Evolutionary conservation across 441 rosid genomes (phyloP), one percentile per base, ranked within the genome.

Genomic region (Gossypium gossypioides): DNA sequence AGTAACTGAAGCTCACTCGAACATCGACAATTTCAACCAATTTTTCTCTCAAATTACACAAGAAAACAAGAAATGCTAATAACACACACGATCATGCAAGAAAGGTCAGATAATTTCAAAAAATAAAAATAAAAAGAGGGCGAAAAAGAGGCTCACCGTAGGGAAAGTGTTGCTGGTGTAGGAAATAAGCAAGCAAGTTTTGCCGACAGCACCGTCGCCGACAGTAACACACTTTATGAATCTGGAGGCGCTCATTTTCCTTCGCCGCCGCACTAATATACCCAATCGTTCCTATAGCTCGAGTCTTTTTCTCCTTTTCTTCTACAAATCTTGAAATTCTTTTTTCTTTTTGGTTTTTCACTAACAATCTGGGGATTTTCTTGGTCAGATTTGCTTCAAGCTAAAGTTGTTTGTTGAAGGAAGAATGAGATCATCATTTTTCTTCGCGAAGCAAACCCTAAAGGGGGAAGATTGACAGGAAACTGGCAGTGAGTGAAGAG

Each of bases 111-210:
- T 59, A 59, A 51, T 13, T 46, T 13, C 13, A n/a, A 21, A 69
- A 32, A 18, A 4, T 44, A 37, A 12, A 15, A 25, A 52, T 16
- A 9, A 56, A 42, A 48, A 37, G 1, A 37, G 44, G 44, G 44
- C 44, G 44, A 37, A 37, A 8, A 37, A 40, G 44, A 40, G 37
- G 7, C 56, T 77, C 66, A 92, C 98, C 86, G 97, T 92, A 50
- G 98, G 98, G 84, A 91, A 92, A 72, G 96, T 89, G 86, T 93
- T 93, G 90, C 96, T 91, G 71, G 98, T 89, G 79, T 93, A 89
- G 75, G 97, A 92, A 81, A 93, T 92, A 73, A 92, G 86, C 91
- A 92, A 73, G 81, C 97, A 91, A n/a, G 97, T 92, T 76, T 92
- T 92, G 48, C 98, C 98, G 67, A 92, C 98, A 25, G 98, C 98